Evolutionary conservation across 2,329 filamentous ascomycete species (phyloP).

Genomic region (Boeremia exigua): DNA sequence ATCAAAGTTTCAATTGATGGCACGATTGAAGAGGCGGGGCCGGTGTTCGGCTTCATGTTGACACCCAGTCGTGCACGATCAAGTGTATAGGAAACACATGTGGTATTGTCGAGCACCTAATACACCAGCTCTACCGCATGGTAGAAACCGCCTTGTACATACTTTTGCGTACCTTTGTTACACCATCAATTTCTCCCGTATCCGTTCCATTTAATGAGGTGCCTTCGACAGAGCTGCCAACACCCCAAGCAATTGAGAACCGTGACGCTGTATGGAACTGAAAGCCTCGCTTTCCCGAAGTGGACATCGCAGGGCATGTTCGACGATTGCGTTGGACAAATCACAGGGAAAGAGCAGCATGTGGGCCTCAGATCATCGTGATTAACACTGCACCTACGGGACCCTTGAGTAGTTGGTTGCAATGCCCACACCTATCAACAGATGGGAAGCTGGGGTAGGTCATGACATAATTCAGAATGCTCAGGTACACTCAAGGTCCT

Average conservation of each 20-base stretch:
- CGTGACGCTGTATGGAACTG: background rate
- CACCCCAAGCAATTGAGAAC: background rate
- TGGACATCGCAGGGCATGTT: background rate
- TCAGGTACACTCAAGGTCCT: background rate
- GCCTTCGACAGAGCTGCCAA: background rate
- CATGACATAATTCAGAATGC: background rate
- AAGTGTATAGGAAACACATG: no score
- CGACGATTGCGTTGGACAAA: background rate
- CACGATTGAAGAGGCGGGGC: no score
- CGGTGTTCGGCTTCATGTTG: no score
- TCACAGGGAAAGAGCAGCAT: background rate
- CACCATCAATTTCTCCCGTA: background rate
- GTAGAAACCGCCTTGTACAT: no score
- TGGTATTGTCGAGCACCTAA: no score
- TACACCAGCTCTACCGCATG: no score
- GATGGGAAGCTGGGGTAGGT: background rate
- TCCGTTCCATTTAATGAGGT: background rate
- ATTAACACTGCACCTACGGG: background rate
- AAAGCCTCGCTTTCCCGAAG: background rate
- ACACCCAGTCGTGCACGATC: no score
- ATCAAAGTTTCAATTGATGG: no score
- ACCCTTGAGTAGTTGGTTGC: no score
- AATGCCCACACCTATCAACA: background rate
- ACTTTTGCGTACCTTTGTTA: no score
- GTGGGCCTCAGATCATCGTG: background rate